Evolutionary conservation across 2,329 filamentous ascomycete species (phyloP).

Genomic region (Aspergillus caelatus): DNA sequence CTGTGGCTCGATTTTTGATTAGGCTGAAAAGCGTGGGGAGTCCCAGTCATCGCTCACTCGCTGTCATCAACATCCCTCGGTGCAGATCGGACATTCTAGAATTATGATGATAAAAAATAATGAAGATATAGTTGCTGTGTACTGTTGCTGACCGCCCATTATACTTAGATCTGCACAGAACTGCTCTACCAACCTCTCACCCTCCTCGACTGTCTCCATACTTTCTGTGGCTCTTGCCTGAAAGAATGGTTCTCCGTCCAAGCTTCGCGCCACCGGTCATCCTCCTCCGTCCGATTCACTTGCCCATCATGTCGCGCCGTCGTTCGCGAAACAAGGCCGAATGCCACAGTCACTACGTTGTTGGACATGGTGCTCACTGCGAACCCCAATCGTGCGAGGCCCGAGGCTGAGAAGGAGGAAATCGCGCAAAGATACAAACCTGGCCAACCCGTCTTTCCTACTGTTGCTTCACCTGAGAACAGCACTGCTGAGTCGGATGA

Average conservation of each 20-base stretch:
- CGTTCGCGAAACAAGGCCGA: conserved; percentile 84
- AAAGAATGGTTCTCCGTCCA: conserved; percentile 96
- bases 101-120: neutral
- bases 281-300: conserved; percentile 66
- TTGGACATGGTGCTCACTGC: conserved; percentile 84
- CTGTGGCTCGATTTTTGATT: neutral
- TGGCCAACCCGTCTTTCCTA: conserved; percentile 79
- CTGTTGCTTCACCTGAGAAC: conserved; percentile 46
- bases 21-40: conserved; percentile 3
- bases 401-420: conserved; percentile 73
- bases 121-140: neutral
- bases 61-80: neutral
- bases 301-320: conserved; percentile 89
- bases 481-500: conserved; percentile 48
- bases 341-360: conserved; percentile 86
- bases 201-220: conserved; percentile 90
- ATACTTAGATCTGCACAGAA: conserved; percentile 86
- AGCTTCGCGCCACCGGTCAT: conserved; percentile 57
- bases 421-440: conserved; percentile 75
- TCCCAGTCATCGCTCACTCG: neutral
- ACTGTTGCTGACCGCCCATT: conserved; percentile 5
- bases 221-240: conserved; percentile 91
- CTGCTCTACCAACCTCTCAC: conserved; percentile 88
- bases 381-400: conserved; percentile 74
- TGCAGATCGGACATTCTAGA: neutral